Evolutionary conservation across 202 grass and related monocot species (phyloP), one percentile per base, ranked within the genome.

Genomic region (Zoysia matrella): DNA sequence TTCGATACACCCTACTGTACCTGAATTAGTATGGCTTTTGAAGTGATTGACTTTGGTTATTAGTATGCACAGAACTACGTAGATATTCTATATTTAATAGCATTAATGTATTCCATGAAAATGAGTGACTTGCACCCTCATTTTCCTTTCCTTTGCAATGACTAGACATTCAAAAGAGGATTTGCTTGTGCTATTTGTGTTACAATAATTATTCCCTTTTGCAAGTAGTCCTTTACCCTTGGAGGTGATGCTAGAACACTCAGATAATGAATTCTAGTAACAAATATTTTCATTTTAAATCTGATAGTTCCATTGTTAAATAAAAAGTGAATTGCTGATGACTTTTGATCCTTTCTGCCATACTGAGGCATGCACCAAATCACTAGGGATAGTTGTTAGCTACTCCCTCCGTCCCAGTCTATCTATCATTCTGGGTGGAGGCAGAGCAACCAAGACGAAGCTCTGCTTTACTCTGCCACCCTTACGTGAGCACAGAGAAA

Each of bases 221-320:
- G 12, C 71, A 44, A 45, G 51, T 55, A 54, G 51, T 43, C 53
- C 6, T 45, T 75, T 30, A 75, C 43, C 42, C 54, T 75, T 75
- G 16, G 15, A 61, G 42, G 47, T 74, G 15, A 47, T 49, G 16
- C 45, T 63, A 43, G 52, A 57, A 73, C 40, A 58, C 53, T 58
- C 4, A 10, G 15, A 41, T 58, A 56, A 55, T 30, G 22, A 30
- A 30, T 30, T 30, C 22, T 30, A 30, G 22, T 30, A 30, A 30
- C 22, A 30, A 30, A 30, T 30, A 30, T 30, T 30, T 30, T 30
- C 22, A 30, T 30, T 30, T 30, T 30, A 30, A 30, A 30, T 30
- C 22, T 30, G 22, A 30, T 30, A 30, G 22, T 30, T 30, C 22
- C 22, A 30, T 30, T 30, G 22, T 30, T 30, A 30, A 30, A 30